phyloP scores from a whole-genome alignment of 192 early-diverging fungal genomes.

The Phlyctochytrium arcticum region DNA sequence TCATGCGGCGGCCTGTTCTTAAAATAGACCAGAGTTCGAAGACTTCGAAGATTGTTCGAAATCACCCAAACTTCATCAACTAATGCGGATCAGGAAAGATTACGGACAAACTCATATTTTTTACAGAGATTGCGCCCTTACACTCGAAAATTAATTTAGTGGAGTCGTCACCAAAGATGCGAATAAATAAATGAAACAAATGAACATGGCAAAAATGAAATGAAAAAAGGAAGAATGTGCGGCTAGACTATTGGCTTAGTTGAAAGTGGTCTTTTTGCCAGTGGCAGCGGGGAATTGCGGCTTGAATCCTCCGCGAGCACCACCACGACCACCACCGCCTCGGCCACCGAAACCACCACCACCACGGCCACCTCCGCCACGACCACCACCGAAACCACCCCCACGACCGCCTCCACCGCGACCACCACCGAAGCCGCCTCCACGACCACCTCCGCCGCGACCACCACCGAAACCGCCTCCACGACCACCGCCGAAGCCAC shows the following conservation, averaged over 20 bases:
- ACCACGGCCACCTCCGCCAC: slow-evolving; percentile 11
- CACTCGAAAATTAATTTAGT: too few relatives aligned
- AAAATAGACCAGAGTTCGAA: too few relatives aligned
- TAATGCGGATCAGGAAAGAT: too few relatives aligned
- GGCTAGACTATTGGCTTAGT: slow-evolving; percentile 1
- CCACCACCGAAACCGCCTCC: slow-evolving; percentile 41
- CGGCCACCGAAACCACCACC: slow-evolving; percentile 1
- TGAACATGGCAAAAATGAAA: too few relatives aligned
- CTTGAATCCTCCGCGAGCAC: slow-evolving; percentile 23
- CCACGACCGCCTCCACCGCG: slow-evolving; percentile 9
- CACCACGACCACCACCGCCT: slow-evolving; percentile 28
- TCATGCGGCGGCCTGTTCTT: too few relatives aligned
- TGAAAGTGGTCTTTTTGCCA: slow-evolving; percentile 40
- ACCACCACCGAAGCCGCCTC: slow-evolving; percentile 38
- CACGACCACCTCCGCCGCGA: slow-evolving; percentile 49
- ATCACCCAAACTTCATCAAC: too few relatives aligned
- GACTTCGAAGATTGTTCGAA: too few relatives aligned
- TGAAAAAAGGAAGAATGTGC: too few relatives aligned
- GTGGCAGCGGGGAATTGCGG: slow-evolving; percentile 14
- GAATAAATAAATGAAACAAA: too few relatives aligned
- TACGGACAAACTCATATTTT: too few relatives aligned
- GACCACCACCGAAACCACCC: slow-evolving; percentile 20
- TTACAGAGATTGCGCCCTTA: too few relatives aligned
- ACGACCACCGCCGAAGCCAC: slow-evolving; percentile 46
- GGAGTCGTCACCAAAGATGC: too few relatives aligned